Conservation (phyloP, 75 land plant genomes). For the Pseudotsuga menziesii region DNA sequence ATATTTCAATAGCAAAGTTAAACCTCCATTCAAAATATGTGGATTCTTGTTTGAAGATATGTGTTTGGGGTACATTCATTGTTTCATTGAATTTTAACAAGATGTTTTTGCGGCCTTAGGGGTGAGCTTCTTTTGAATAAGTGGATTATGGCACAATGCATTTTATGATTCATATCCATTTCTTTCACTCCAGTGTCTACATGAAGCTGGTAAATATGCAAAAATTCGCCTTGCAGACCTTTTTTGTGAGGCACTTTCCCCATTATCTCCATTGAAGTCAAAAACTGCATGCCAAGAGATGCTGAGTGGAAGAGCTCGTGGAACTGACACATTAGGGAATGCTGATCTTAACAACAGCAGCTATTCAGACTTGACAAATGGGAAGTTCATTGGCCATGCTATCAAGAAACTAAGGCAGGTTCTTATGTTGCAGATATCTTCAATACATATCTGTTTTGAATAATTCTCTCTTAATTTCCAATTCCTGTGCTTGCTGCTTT, state of each 20-base stretch:
- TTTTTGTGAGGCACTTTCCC: slow-evolving; percentile 43
- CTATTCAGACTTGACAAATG: slow-evolving; percentile 10
- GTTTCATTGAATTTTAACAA: neutral
- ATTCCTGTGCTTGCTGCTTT: neutral
- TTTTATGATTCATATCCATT: neutral
- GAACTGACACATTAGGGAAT: neutral
- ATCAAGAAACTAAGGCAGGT: slow-evolving; percentile 36
- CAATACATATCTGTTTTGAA: neutral
- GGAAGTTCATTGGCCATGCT: slow-evolving; percentile 17
- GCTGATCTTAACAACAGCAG: neutral
- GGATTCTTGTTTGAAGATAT: neutral
- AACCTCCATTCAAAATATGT: neutral
- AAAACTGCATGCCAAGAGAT: slow-evolving; percentile 4
- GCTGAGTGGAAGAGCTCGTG: neutral
- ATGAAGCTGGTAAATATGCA: slow-evolving; percentile 41
- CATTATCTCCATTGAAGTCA: slow-evolving; percentile 13
- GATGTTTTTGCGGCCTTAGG: neutral
- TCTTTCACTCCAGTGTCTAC: slow-evolving; percentile 36
- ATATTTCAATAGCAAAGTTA: neutral
- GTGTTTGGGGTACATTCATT: neutral
- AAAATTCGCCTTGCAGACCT: slow-evolving; percentile 33
- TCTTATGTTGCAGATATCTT: neutral
- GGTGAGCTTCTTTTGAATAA: neutral
- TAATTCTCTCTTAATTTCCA: too few relatives aligned
- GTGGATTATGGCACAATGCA: neutral